phyloP scores from a whole-genome alignment of 176 grass and related monocot species.

The Triticum urartu region DNA sequence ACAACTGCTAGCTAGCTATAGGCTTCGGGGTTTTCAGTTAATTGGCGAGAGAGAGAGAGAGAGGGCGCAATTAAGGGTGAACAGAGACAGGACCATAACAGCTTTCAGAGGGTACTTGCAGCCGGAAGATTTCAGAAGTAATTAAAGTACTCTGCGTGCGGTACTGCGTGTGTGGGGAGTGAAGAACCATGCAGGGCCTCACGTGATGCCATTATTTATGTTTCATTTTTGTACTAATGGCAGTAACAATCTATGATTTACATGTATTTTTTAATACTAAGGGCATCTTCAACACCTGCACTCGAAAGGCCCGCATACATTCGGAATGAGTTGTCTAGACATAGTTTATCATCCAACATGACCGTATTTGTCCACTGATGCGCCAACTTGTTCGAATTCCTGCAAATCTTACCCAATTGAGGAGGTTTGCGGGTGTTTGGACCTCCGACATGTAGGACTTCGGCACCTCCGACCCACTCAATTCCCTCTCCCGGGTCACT shows the following conservation, averaged over 20 bases:
- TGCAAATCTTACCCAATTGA: too few relatives aligned
- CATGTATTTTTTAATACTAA: too few relatives aligned
- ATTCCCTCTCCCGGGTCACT: too few relatives aligned
- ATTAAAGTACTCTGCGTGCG: conserved; percentile 4
- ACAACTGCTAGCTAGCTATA: not conserved
- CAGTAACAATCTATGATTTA: not conserved
- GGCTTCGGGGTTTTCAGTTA: not conserved
- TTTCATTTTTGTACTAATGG: not conserved
- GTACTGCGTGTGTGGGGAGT: not conserved
- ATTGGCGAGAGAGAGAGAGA: not conserved
- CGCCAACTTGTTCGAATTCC: too few relatives aligned
- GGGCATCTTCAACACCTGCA: too few relatives aligned
- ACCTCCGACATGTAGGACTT: too few relatives aligned
- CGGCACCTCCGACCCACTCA: too few relatives aligned
- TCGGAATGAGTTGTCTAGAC: too few relatives aligned
- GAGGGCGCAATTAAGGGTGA: not conserved
- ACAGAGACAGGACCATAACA: not conserved
- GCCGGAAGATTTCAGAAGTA: not conserved
- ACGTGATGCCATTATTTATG: not conserved
- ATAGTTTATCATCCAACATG: too few relatives aligned
- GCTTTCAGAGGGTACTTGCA: conserved; percentile 2
- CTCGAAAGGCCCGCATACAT: too few relatives aligned
- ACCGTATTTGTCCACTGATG: too few relatives aligned
- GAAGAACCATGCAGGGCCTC: not conserved
- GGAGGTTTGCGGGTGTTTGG: too few relatives aligned